Evolutionary conservation across 352 stramenopile genomes (phyloP).

Genomic region (Globisporangium nagaii): DNA sequence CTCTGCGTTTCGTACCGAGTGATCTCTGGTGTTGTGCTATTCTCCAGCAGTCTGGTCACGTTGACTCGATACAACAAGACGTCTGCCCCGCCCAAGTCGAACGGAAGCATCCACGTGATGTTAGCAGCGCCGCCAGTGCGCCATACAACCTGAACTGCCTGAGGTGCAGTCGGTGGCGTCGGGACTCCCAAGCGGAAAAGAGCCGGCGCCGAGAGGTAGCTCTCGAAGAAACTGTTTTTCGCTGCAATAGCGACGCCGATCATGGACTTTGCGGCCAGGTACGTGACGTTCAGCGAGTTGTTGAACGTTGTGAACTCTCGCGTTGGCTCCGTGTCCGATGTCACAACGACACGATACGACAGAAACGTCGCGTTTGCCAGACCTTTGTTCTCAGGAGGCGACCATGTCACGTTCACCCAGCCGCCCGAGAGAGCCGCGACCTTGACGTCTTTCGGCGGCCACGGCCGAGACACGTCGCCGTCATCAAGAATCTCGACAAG

Average conservation of each 20-base stretch:
- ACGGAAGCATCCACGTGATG: conserved; percentile 34
- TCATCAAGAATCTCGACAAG: conserved; percentile 48
- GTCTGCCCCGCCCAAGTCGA: conserved; percentile 32
- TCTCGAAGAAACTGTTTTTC: conserved; percentile 15
- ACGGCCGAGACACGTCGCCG: conserved; percentile 37
- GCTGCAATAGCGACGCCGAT: conserved; percentile 30
- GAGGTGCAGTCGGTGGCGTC: conserved; percentile 22
- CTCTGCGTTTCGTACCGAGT: conserved; percentile 4
- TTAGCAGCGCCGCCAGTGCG: conserved; percentile 35
- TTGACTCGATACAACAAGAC: conserved; percentile 29
- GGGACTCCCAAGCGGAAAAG: conserved; percentile 18
- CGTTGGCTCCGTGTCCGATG: conserved; percentile 7
- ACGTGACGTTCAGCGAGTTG: conserved; percentile 13
- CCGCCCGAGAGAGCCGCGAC: conserved; percentile 20
- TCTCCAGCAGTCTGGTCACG: conserved; percentile 1
- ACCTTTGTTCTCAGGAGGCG: conserved; percentile 22
- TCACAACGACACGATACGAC: conserved; percentile 21
- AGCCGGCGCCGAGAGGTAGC: conserved; percentile 11
- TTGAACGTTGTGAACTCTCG: conserved; percentile 14
- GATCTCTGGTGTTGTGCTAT: neutral
- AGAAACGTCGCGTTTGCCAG: conserved; percentile 22
- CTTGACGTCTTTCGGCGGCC: conserved; percentile 13
- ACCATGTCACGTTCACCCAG: conserved; percentile 24
- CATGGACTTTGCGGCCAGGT: conserved; percentile 19
- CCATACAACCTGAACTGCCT: conserved; percentile 16